Evolutionary conservation across 306 rosid species (phyloP).

Genomic region (Alnus rubra): DNA sequence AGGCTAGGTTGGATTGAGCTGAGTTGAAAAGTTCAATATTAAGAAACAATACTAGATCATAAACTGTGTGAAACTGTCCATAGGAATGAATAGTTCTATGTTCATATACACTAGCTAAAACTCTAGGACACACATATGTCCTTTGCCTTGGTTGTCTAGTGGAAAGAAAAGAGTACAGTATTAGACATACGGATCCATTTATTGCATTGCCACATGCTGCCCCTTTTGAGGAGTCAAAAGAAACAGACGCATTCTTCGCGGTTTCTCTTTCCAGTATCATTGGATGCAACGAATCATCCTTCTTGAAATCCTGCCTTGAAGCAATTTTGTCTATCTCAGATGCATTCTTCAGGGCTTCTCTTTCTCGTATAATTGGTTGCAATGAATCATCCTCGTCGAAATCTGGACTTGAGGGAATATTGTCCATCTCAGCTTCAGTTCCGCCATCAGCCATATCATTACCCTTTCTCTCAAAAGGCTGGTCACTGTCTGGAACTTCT

Average conservation of each 20-base stretch:
- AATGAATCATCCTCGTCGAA: constrained; percentile 30
- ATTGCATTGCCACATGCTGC: constrained; percentile 23
- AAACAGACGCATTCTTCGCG: constrained; percentile 9
- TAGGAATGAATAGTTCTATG: neutral
- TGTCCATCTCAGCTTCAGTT: constrained; percentile 45
- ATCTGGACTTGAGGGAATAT: constrained; percentile 26
- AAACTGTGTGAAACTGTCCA: neutral
- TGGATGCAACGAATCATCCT: constrained; percentile 32
- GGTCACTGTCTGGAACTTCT: constrained; percentile 36
- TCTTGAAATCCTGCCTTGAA: constrained; percentile 22
- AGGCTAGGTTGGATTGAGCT: neutral
- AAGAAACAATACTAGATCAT: neutral
- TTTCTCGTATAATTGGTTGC: constrained; percentile 25
- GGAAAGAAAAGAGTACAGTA: neutral
- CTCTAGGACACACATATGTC: neutral
- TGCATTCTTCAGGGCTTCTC: constrained; percentile 23
- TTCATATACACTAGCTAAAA: neutral
- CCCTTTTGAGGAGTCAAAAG: constrained; percentile 40
- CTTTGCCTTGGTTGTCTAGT: neutral
- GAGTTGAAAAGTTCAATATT: neutral
- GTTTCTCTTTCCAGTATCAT: constrained; percentile 28
- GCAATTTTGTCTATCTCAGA: constrained; percentile 7
- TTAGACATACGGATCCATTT: constrained; percentile 12
- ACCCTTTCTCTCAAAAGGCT: constrained; percentile 26
- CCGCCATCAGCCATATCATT: constrained; percentile 7